Evolutionary conservation across 2,329 filamentous ascomycete species (phyloP).

Genomic region (Cadophora malorum): DNA sequence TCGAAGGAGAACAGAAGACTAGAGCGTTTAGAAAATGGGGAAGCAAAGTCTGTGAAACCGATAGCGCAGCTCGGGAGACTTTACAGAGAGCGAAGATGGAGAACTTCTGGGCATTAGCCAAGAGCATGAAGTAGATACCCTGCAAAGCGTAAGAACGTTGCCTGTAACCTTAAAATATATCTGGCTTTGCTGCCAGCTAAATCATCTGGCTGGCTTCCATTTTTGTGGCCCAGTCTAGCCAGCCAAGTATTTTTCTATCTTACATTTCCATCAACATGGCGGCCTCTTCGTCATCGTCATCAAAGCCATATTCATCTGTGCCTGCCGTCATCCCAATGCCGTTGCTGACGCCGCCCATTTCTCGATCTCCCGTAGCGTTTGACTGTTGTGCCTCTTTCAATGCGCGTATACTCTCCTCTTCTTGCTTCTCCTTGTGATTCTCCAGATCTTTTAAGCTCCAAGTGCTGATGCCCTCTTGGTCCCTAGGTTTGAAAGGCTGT

Average conservation of each 20-base stretch:
- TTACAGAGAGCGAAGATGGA: constrained; percentile 87
- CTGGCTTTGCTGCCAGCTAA: not conserved
- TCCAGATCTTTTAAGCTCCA: constrained; percentile 85
- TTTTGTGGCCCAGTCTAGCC: not conserved
- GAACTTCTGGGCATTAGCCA: constrained; percentile 91
- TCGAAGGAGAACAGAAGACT: constrained; percentile 86
- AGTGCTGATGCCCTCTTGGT: constrained; percentile 91
- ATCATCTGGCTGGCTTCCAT: not conserved
- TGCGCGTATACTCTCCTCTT: constrained; percentile 70
- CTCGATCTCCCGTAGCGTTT: constrained; percentile 11
- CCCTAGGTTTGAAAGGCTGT: constrained; percentile 80
- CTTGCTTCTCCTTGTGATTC: constrained; percentile 77
- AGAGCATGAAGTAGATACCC: constrained; percentile 54
- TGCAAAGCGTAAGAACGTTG: not conserved
- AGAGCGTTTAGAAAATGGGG: constrained; percentile 87
- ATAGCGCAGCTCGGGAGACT: constrained; percentile 83
- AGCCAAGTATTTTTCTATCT: constrained; percentile 32
- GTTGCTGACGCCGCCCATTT: constrained; percentile 30
- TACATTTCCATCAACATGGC: constrained; percentile 58
- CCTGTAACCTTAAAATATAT: not conserved
- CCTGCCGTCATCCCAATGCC: constrained; percentile 33
- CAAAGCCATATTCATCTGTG: constrained; percentile 44
- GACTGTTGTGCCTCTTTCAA: constrained; percentile 54
- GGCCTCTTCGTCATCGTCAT: constrained; percentile 51
- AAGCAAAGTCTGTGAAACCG: constrained; percentile 90